Percentiles rank a stretch among this genome's conserved stretches.
These are phyloP conservation scores for Tetragonia tetragonoides DNA, from an alignment of 148 eudicot species.

Conservation along the genomic window DNA sequence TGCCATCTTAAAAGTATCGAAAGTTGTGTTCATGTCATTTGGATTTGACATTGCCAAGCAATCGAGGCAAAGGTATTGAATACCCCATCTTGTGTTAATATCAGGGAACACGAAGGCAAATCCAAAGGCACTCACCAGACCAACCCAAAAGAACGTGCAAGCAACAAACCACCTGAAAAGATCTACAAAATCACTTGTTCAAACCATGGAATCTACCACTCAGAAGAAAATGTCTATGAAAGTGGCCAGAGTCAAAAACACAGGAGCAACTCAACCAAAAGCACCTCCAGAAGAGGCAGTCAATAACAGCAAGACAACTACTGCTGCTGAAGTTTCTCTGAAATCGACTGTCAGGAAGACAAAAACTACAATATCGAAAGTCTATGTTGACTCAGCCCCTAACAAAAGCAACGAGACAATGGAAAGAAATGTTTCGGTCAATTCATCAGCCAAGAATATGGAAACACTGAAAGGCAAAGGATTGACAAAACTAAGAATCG, in stretches of 20 bases:
- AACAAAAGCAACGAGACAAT: slow-evolving; percentile 12
- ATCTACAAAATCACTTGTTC: slow-evolving; percentile 14
- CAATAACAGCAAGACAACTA: slow-evolving; percentile 1
- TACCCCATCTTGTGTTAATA: background rate
- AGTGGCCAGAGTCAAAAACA: slow-evolving; percentile 12
- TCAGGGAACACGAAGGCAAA: slow-evolving; percentile 14
- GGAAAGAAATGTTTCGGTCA: slow-evolving; percentile 1
- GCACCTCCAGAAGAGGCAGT: background rate
- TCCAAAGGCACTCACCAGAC: slow-evolving; percentile 3
- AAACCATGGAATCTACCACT: slow-evolving; percentile 20
- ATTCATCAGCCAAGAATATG: slow-evolving; percentile 13
- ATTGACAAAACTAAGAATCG: slow-evolving; percentile 2
- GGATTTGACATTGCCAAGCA: background rate
- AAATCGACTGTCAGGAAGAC: slow-evolving; percentile 27
- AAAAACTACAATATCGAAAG: slow-evolving; percentile 20
- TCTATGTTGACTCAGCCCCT: slow-evolving; percentile 1
- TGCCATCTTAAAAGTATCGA: no score
- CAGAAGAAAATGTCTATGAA: slow-evolving; percentile 19
- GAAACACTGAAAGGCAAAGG: slow-evolving; percentile 15
- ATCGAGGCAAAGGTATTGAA: background rate
- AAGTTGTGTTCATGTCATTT: background rate
- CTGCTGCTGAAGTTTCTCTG: slow-evolving; percentile 21
- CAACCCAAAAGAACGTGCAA: slow-evolving; percentile 19
- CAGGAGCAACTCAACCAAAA: slow-evolving; percentile 23
- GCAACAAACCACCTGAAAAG: slow-evolving; percentile 20